These are phyloP conservation scores for Scytalidium lignicola DNA, from an alignment of 2,329 filamentous ascomycete species.

Conservation along the genomic window DNA sequence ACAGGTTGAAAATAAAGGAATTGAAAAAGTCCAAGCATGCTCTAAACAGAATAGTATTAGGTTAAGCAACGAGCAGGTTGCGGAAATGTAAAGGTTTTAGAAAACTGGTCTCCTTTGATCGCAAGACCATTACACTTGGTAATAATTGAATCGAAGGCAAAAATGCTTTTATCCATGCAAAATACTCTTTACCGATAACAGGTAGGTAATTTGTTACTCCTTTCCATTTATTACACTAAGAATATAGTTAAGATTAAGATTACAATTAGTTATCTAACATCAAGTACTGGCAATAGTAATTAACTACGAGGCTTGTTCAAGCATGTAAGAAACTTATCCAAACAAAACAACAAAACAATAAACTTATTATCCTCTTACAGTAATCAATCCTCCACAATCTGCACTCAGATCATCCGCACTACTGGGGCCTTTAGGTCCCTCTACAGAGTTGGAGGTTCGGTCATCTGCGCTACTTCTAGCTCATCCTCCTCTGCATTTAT, in stretches of 20 bases:
- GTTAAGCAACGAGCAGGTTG: neutral
- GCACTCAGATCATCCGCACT: too few relatives aligned
- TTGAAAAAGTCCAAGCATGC: neutral
- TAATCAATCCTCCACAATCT: too few relatives aligned
- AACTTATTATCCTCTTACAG: too few relatives aligned
- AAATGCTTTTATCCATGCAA: neutral
- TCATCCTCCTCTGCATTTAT: constrained; percentile 10
- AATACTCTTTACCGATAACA: neutral
- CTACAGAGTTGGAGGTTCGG: constrained; percentile 1
- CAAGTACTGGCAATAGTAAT: too few relatives aligned
- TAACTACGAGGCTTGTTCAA: too few relatives aligned
- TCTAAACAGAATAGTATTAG: neutral
- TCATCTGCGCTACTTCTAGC: constrained; percentile 5
- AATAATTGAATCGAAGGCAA: neutral
- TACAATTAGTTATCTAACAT: too few relatives aligned
- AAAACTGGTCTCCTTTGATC: neutral
- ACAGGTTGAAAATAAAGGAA: neutral
- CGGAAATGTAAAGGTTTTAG: neutral
- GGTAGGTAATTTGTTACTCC: neutral
- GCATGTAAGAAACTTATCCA: too few relatives aligned
- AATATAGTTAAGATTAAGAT: neutral
- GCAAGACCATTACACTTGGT: neutral
- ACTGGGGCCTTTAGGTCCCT: too few relatives aligned
- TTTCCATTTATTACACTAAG: neutral
- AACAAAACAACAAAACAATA: too few relatives aligned